phyloP scores from a whole-genome alignment of 768 basidiomycete species.

The Amanita rubescens region DNA sequence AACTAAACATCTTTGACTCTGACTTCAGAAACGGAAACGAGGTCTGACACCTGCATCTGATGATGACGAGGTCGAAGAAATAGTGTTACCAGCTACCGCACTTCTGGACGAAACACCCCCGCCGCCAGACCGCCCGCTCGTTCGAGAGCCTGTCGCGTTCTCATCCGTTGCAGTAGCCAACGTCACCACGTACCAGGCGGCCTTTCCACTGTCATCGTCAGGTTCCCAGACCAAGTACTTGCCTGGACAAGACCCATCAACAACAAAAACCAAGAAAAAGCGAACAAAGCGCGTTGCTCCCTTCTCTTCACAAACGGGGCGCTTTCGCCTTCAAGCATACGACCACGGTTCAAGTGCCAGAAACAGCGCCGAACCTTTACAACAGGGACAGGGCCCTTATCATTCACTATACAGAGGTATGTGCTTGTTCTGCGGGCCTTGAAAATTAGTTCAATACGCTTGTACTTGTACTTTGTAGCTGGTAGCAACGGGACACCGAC shows the following conservation, averaged over 20 bases:
- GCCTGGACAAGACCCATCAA: conserved; percentile 42
- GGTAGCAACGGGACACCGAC: neutral
- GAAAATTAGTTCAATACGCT: neutral
- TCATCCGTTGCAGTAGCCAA: conserved; percentile 24
- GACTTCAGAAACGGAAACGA: conserved; percentile 36
- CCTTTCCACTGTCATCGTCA: conserved; percentile 16
- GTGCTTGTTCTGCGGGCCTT: neutral
- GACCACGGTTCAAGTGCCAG: conserved; percentile 18
- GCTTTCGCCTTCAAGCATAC: conserved; percentile 41
- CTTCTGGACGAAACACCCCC: conserved; percentile 45
- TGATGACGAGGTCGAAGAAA: conserved; percentile 37
- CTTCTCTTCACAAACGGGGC: conserved; percentile 38
- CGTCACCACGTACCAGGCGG: conserved; percentile 37
- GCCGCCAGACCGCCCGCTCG: conserved; percentile 40
- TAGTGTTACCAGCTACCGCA: conserved; percentile 24
- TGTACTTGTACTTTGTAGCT: neutral
- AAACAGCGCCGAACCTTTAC: conserved; percentile 22
- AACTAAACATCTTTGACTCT: conserved; percentile 9
- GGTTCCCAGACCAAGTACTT: conserved; percentile 30
- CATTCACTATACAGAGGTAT: conserved; percentile 30
- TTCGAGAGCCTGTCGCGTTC: conserved; percentile 56
- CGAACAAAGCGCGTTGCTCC: conserved; percentile 27
- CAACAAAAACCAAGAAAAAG: conserved; percentile 15
- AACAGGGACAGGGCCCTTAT: conserved; percentile 31
- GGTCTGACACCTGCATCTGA: conserved; percentile 47